phyloP scores from a whole-genome alignment of 768 basidiomycete genomes.

The Calvatia gigantea region DNA sequence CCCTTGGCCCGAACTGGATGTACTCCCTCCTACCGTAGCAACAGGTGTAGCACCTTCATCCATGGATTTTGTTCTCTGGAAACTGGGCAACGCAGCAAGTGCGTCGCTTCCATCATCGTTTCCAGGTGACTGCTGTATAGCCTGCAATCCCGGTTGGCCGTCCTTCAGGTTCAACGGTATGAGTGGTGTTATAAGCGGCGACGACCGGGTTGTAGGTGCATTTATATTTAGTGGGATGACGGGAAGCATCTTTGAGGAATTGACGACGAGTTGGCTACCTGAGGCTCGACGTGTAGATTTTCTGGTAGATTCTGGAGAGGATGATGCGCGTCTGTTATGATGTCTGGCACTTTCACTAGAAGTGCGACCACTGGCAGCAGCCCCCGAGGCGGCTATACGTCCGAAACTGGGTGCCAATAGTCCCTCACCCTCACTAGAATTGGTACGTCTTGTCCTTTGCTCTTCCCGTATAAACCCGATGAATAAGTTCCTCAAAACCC shows the following conservation, averaged over 20 bases:
- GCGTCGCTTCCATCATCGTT: constrained; percentile 17
- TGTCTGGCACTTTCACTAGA: not conserved
- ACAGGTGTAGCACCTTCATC: constrained; percentile 33
- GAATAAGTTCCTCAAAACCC: constrained; percentile 86
- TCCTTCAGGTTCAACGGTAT: constrained; percentile 43
- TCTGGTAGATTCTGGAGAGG: constrained; percentile 1
- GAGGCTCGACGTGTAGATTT: constrained; percentile 4
- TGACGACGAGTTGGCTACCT: constrained; percentile 39
- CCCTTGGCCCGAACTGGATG: constrained; percentile 18
- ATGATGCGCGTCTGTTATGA: not conserved
- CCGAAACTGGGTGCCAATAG: constrained; percentile 18
- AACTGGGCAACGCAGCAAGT: not conserved
- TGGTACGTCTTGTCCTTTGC: constrained; percentile 31
- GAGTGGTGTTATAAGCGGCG: constrained; percentile 58
- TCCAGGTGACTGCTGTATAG: constrained; percentile 45
- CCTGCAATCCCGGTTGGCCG: constrained; percentile 18
- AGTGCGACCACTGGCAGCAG: not conserved
- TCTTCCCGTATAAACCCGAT: constrained; percentile 73
- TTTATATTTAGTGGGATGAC: constrained; percentile 52
- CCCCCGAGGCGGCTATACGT: constrained; percentile 12
- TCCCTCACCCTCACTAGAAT: constrained; percentile 25
- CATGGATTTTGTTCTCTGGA: constrained; percentile 18
- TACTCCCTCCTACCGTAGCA: constrained; percentile 16
- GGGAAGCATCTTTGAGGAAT: constrained; percentile 63
- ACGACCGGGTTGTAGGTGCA: constrained; percentile 35